Conservation (phyloP, 1,284 basidiomycete species). For the Ustilago shanxiensis region DNA sequence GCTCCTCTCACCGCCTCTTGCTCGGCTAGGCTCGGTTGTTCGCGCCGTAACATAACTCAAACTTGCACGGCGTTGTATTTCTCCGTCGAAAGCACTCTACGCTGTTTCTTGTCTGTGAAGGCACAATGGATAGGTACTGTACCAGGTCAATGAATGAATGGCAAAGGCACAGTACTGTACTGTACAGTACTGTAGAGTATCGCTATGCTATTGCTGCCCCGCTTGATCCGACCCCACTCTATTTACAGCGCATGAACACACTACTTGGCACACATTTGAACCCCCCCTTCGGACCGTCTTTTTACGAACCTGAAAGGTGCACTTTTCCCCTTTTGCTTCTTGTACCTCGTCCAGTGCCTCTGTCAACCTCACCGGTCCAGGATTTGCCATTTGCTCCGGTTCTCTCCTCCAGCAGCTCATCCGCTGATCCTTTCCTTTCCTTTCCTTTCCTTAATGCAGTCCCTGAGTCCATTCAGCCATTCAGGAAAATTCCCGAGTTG, state of each 20-base stretch:
- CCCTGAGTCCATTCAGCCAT: too few relatives aligned
- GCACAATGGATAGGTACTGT: too few relatives aligned
- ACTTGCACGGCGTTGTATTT: too few relatives aligned
- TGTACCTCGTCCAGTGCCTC: neutral
- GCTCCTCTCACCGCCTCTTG: too few relatives aligned
- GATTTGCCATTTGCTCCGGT: constrained; percentile 1
- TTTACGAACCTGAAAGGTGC: neutral
- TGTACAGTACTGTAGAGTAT: too few relatives aligned
- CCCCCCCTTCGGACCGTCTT: constrained; percentile 1
- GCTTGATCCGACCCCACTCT: constrained; percentile 17
- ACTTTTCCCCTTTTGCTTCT: neutral
- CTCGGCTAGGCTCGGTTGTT: too few relatives aligned
- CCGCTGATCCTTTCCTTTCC: neutral
- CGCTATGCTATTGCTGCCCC: neutral
- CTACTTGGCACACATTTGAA: neutral
- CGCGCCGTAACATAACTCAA: too few relatives aligned
- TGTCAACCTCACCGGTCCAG: constrained; percentile 2
- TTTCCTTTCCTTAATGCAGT: constrained; percentile 5
- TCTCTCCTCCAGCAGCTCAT: neutral
- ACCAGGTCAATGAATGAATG: too few relatives aligned
- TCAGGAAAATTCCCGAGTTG: neutral
- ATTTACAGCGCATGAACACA: constrained; percentile 8
- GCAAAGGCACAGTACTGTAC: too few relatives aligned
- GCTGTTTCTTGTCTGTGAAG: neutral
- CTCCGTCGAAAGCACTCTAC: neutral